Evolutionary conservation across 345 rosid genomes (phyloP).

Genomic region (Eucalyptus marginata): DNA sequence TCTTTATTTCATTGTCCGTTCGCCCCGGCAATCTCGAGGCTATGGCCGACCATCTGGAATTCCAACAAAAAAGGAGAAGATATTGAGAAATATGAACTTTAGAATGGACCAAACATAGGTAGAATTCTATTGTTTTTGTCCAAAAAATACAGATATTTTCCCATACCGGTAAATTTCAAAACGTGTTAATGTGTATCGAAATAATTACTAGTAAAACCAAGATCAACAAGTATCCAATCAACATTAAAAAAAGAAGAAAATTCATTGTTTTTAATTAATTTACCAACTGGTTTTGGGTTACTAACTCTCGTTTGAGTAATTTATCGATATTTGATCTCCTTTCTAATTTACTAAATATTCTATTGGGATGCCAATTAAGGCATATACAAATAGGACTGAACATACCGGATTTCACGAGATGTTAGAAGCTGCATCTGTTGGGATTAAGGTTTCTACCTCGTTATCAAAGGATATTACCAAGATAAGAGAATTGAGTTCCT

Average conservation of each 20-base stretch:
- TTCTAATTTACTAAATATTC: not conserved
- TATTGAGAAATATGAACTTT: not conserved
- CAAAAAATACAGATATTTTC: not conserved
- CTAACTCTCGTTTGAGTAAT: not conserved
- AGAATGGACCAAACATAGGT: not conserved
- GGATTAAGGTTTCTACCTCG: not conserved
- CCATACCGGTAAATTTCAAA: not conserved
- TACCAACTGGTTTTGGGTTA: not conserved
- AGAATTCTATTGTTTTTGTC: not conserved
- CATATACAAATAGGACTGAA: not conserved
- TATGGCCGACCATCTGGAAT: conserved; percentile 1
- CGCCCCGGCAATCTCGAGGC: conserved; percentile 3
- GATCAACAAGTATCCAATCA: not conserved
- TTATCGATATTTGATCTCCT: not conserved
- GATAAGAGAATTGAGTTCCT: not conserved
- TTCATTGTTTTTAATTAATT: not conserved
- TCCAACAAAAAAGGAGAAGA: not conserved
- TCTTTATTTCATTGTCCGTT: conserved; percentile 4
- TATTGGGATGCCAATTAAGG: not conserved
- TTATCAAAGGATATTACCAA: not conserved
- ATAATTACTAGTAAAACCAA: not conserved
- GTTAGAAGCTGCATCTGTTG: not conserved
- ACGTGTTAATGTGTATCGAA: not conserved
- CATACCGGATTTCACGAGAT: not conserved
- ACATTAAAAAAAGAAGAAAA: not conserved